Evolutionary conservation across 2,329 filamentous ascomycete genomes (phyloP).

Genomic region (Microascus cirrosus): DNA sequence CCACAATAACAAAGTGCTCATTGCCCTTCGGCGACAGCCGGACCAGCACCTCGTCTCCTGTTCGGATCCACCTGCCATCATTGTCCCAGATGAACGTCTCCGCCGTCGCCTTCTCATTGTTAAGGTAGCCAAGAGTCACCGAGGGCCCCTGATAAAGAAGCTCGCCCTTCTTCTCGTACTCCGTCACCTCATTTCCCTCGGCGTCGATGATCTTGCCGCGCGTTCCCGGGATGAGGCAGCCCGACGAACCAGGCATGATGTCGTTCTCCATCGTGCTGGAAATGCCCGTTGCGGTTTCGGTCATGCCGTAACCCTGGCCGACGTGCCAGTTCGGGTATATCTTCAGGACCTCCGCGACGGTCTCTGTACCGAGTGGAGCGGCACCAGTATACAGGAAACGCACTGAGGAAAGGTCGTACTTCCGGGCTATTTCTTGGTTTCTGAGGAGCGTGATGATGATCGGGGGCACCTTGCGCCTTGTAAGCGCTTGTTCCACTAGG

Average conservation of each 20-base stretch:
- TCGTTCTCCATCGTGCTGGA: slow-evolving; percentile 45
- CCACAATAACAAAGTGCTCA: slow-evolving; percentile 78
- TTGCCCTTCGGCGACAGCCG: slow-evolving; percentile 50
- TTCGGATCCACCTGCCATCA: slow-evolving; percentile 67
- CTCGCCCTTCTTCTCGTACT: slow-evolving; percentile 66
- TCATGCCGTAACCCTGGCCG: slow-evolving; percentile 65
- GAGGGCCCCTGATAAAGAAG: slow-evolving; percentile 67
- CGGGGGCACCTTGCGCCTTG: slow-evolving; percentile 49
- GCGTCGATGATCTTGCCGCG: slow-evolving; percentile 52
- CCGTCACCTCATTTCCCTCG: slow-evolving; percentile 58
- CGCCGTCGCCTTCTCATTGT: slow-evolving; percentile 71
- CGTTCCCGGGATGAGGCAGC: slow-evolving; percentile 52
- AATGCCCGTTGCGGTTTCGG: slow-evolving; percentile 62
- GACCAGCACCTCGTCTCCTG: slow-evolving; percentile 74
- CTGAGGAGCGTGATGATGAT: slow-evolving; percentile 67
- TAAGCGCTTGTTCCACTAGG: not conserved
- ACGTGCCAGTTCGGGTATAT: slow-evolving; percentile 55
- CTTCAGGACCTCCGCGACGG: slow-evolving; percentile 47
- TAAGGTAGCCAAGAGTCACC: slow-evolving; percentile 72
- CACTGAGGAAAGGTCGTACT: slow-evolving; percentile 62
- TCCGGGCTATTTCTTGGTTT: slow-evolving; percentile 42
- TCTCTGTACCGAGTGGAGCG: slow-evolving; percentile 62
- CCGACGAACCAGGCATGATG: slow-evolving; percentile 57
- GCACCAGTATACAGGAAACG: slow-evolving; percentile 58
- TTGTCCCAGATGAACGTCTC: slow-evolving; percentile 63